Evolutionary conservation across 179 eudicot species (phyloP), one percentile per base, ranked within the genome.

Genomic region (Amaranthus tricolor): DNA sequence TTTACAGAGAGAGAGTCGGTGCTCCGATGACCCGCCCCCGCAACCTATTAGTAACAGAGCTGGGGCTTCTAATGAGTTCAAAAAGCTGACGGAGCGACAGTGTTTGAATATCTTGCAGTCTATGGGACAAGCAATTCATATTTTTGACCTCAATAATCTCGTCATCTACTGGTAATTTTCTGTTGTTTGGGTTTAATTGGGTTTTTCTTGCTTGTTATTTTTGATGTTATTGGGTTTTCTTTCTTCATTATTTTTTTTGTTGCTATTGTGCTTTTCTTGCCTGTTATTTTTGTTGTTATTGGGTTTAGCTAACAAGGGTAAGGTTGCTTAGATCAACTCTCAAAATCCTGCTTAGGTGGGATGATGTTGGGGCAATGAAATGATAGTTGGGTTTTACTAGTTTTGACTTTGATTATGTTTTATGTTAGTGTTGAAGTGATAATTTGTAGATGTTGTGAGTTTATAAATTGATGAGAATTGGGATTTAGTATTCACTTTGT

Each of bases 51-150:
- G 40, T 50, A 31, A 49, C n/a, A 49, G 73, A 52, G 79, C 83
- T 55, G 65, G 81, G 63, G 80, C 43, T 24, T 40, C 59, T 9
- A 16, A 58, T 3, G 47, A 21, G 58, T 47, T 68, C 0, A 47
- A 55, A 19, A 69, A 83, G 79, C 73, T 93, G 50, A 90, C 86
- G 11, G 97, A 95, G 77, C 76, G 73, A 64, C 95, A 95, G 85
- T 95, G 86, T 82, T 76, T 93, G 88, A 91, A 89, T 53, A 89
- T 95, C 69, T 82, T 95, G 85, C 91, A 95, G 80, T 87, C 90
- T 3, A 92, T 95, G 97, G 99, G 99, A 20, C 98, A 95, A 49
- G 78, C 98, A 9, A 90, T 95, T 78, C 95, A 95, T 88, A 89
- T 95, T 49, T 71, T 89, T 72, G 91, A 89, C 68, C 80, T 85